These are phyloP conservation scores for Pythium vanterpoolii DNA, from an alignment of 352 stramenopile species.

Conservation along the genomic window DNA sequence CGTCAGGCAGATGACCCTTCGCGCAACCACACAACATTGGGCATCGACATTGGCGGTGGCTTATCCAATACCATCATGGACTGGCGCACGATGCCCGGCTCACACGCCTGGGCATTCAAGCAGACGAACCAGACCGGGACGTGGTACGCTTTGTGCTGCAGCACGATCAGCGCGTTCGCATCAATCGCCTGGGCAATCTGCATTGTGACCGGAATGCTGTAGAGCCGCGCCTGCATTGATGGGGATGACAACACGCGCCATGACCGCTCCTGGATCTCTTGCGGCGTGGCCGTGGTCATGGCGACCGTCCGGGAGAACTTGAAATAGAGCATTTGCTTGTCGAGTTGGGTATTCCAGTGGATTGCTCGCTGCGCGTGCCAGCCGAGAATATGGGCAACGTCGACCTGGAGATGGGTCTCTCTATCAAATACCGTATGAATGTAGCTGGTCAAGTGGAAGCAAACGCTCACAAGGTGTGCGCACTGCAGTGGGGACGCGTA, in stretches of 20 bases:
- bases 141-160: conserved; percentile 5
- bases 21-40: conserved; percentile 2
- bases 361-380: conserved; percentile 4
- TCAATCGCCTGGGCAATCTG: conserved; percentile 11
- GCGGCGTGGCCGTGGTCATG: not conserved
- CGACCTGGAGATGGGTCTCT: not conserved
- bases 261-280: conserved; percentile 2
- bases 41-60: not conserved
- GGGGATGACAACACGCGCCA: conserved; percentile 5
- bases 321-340: conserved; percentile 11
- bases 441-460: conserved; percentile 2
- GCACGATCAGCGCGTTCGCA: conserved; percentile 9
- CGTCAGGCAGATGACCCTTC: conserved; percentile 13
- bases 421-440: not conserved
- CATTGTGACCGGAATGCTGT: not conserved
- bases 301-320: not conserved
- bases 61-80: conserved; percentile 9
- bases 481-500: not conserved
- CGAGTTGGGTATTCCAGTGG: not conserved
- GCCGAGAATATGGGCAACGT: conserved; percentile 3
- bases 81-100: conserved; percentile 1
- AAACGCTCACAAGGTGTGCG: conserved; percentile 6
- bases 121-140: conserved; percentile 2
- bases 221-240: not conserved
- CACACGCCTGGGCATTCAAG: conserved; percentile 4